phyloP scores from a whole-genome alignment of 345 rosid genomes.

The Barbarea vulgaris region DNA sequence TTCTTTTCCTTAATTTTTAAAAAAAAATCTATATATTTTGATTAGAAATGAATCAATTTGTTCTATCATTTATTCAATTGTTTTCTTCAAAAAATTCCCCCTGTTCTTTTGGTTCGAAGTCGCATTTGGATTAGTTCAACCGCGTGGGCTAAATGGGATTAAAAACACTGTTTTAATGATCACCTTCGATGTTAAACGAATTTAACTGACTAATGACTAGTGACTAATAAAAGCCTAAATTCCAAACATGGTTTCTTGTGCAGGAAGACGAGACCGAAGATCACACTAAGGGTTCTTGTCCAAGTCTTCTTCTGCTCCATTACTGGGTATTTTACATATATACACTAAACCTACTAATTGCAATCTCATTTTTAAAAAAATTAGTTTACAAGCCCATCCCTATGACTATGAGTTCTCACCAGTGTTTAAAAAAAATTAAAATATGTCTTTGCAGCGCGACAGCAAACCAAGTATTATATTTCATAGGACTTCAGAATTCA shows the following conservation, averaged over 20 bases:
- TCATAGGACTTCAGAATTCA: constrained; percentile 71
- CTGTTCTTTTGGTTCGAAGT: not conserved
- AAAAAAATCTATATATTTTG: no score
- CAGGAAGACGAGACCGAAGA: constrained; percentile 83
- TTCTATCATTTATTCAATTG: not conserved
- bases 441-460: constrained; percentile 56
- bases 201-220: not conserved
- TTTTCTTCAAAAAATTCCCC: not conserved
- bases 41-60: not conserved
- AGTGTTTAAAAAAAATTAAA: not conserved
- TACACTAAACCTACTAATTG: not conserved
- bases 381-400: not conserved
- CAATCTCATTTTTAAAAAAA: not conserved
- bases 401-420: not conserved
- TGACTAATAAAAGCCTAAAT: not conserved
- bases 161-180: not conserved
- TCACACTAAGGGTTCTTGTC: constrained; percentile 55
- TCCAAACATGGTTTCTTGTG: constrained; percentile 3
- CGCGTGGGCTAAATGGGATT: not conserved
- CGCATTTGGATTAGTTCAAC: not conserved
- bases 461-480: constrained; percentile 77
- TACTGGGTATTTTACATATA: constrained; percentile 65
- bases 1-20: no score
- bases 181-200: not conserved
- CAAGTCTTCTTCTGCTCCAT: constrained; percentile 76